These are phyloP conservation scores for Fusarium nygamai DNA, from an alignment of 2,329 filamentous ascomycete genomes.

Conservation along the genomic window DNA sequence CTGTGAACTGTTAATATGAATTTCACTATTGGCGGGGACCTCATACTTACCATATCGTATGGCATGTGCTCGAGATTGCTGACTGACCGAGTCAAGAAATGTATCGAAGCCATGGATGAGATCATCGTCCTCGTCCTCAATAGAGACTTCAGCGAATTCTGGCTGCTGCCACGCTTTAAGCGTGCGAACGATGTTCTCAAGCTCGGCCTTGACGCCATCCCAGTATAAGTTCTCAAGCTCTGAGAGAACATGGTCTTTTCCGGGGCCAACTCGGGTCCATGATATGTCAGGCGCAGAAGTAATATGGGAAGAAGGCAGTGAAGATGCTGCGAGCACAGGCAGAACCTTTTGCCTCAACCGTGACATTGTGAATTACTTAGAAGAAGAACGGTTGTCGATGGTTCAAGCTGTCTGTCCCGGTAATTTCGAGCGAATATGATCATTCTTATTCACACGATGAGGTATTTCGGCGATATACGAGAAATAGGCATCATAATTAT, in stretches of 20 bases:
- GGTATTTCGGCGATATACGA: not conserved
- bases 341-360: slow-evolving; percentile 23
- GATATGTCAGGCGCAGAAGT: slow-evolving; percentile 26
- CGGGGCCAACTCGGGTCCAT: slow-evolving; percentile 18
- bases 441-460: not conserved
- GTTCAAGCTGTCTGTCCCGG: not conserved
- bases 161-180: slow-evolving; percentile 35
- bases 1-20: not conserved
- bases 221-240: slow-evolving; percentile 35
- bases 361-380: slow-evolving; percentile 13
- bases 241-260: slow-evolving; percentile 24
- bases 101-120: slow-evolving; percentile 37
- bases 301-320: slow-evolving; percentile 15
- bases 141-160: slow-evolving; percentile 14
- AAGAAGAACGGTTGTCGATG: not conserved
- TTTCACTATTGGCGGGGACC: no score
- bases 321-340: slow-evolving; percentile 16
- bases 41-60: slow-evolving; percentile 27
- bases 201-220: slow-evolving; percentile 35
- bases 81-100: slow-evolving; percentile 36
- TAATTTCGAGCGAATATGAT: not conserved
- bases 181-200: slow-evolving; percentile 38
- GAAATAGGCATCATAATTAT: not conserved
- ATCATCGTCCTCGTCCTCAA: slow-evolving; percentile 26
- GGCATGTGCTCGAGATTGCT: slow-evolving; percentile 34